Evolutionary conservation across 1,284 basidiomycete species (phyloP).

Genomic region (Meira miltonrushii): DNA sequence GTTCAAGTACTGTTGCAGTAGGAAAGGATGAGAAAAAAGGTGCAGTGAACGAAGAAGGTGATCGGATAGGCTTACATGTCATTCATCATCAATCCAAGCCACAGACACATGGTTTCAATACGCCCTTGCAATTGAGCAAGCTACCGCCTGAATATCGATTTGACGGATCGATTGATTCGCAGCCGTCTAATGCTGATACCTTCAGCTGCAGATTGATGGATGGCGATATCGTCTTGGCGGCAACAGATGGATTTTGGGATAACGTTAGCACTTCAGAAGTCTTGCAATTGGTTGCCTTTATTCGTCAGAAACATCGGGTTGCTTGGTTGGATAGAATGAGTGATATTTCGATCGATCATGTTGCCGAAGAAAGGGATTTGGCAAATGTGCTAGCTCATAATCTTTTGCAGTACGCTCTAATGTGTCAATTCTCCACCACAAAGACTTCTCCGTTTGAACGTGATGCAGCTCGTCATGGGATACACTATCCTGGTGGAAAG

Average conservation of each 20-base stretch:
- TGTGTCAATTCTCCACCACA: slow-evolving; percentile 57
- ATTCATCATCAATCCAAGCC: slow-evolving; percentile 38
- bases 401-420: slow-evolving; percentile 36
- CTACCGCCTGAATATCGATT: slow-evolving; percentile 21
- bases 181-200: slow-evolving; percentile 35
- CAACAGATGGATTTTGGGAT: slow-evolving; percentile 82
- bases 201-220: slow-evolving; percentile 34
- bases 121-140: slow-evolving; percentile 49
- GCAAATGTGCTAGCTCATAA: slow-evolving; percentile 15
- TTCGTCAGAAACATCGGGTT: slow-evolving; percentile 41
- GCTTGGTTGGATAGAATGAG: slow-evolving; percentile 8
- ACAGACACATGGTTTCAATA: slow-evolving; percentile 48
- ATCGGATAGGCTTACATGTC: slow-evolving; percentile 2
- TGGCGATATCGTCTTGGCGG: slow-evolving; percentile 48
- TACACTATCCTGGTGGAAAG: slow-evolving; percentile 55
- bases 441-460: slow-evolving; percentile 60
- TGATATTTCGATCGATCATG: background rate
- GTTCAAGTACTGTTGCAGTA: background rate
- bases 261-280: slow-evolving; percentile 62
- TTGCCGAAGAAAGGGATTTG: slow-evolving; percentile 11
- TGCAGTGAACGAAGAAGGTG: slow-evolving; percentile 18
- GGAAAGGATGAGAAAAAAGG: slow-evolving; percentile 18
- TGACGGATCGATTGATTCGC: slow-evolving; percentile 12
- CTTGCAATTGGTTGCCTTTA: slow-evolving; percentile 36
- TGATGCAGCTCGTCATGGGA: slow-evolving; percentile 45